phyloP scores from a whole-genome alignment of 129 eudicot species.

The Saposhnikovia divaricata region DNA sequence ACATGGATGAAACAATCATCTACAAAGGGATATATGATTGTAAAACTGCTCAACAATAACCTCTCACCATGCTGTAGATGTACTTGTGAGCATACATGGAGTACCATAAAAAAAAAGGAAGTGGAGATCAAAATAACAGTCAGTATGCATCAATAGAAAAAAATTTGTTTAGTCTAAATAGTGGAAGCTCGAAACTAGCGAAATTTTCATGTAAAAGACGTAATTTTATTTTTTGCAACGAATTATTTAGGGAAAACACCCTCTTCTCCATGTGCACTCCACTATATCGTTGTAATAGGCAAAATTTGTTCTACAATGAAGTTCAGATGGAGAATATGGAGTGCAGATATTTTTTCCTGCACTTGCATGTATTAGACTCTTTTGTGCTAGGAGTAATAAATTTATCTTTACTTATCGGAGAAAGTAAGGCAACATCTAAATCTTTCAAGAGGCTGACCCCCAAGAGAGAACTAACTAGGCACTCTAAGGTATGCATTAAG shows the following conservation, averaged over 20 bases:
- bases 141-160: not conserved
- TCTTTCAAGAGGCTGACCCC: not conserved
- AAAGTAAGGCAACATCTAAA: not conserved
- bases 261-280: not conserved
- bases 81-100: not conserved
- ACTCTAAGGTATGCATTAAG: not conserved
- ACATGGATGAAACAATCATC: not conserved
- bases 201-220: not conserved
- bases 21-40: not conserved
- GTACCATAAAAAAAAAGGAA: not conserved
- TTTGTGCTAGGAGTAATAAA: not conserved
- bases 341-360: not conserved
- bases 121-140: too few species aligned
- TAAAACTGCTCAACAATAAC: slow-evolving; percentile 19
- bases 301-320: not conserved
- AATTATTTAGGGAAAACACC: not conserved
- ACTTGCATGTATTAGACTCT: not conserved
- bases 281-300: not conserved
- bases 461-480: not conserved
- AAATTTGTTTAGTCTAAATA: not conserved
- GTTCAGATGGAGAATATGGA: not conserved
- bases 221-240: not conserved
- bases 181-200: not conserved
- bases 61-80: slow-evolving; percentile 65
- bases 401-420: not conserved